Conservation (phyloP, 192 early-diverging fungal species). For the Umbelopsis sp. region DNA sequence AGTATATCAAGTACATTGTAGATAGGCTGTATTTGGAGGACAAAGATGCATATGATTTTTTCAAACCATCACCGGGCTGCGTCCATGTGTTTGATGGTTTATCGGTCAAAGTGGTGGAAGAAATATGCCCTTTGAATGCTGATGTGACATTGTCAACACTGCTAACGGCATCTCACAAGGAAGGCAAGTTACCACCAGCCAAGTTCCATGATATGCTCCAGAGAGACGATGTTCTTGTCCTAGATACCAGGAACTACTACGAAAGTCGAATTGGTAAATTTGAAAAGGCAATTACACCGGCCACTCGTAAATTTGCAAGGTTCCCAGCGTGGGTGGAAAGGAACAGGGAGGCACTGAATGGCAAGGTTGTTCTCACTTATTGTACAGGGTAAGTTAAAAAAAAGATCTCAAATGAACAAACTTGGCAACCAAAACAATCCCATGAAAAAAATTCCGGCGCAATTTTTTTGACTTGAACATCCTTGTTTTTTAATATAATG, state of each 20-base stretch:
- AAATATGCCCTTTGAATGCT: slow-evolving; percentile 64
- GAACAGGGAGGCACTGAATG: slow-evolving; percentile 41
- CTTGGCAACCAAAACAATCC: too few species aligned
- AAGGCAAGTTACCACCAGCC: slow-evolving; percentile 47
- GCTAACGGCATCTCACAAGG: slow-evolving; percentile 26
- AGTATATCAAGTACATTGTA: slow-evolving; percentile 50
- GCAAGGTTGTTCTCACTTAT: slow-evolving; percentile 67
- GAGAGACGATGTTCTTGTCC: slow-evolving; percentile 42
- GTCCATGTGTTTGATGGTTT: slow-evolving; percentile 60
- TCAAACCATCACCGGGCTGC: slow-evolving; percentile 68
- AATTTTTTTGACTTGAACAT: background rate
- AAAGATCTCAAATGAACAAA: background rate
- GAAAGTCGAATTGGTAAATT: slow-evolving; percentile 67
- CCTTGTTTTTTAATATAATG: background rate
- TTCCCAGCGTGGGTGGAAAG: slow-evolving; percentile 59
- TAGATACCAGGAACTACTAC: slow-evolving; percentile 74
- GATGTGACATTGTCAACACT: slow-evolving; percentile 33
- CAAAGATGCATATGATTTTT: slow-evolving; percentile 45
- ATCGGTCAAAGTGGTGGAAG: slow-evolving; percentile 60
- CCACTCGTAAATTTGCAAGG: slow-evolving; percentile 65
- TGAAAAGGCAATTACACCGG: slow-evolving; percentile 54
- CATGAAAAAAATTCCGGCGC: too few species aligned
- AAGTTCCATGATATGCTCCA: slow-evolving; percentile 54
- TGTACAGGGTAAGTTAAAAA: slow-evolving; percentile 63
- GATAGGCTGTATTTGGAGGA: slow-evolving; percentile 9